phyloP scores from a whole-genome alignment of 352 stramenopile genomes.

The Chrysophaeum taylorii region DNA sequence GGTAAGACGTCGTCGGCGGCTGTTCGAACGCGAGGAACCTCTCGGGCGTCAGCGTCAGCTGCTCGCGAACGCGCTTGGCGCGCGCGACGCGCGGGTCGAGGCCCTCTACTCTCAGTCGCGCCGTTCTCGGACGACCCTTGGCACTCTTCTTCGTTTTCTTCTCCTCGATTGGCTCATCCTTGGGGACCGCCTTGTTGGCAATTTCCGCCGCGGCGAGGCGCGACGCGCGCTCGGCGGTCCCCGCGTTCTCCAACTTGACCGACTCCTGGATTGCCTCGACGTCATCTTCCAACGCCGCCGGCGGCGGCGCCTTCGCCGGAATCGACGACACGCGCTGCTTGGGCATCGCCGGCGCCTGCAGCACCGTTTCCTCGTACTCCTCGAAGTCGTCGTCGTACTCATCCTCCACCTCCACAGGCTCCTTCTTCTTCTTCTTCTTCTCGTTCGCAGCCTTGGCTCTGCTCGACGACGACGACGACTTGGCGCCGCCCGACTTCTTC shows the following conservation, averaged over 20 bases:
- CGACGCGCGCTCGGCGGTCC: neutral
- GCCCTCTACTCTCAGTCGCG: too few species aligned
- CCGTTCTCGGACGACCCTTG: too few species aligned
- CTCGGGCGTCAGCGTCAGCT: neutral
- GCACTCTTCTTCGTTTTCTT: too few species aligned
- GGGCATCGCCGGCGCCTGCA: neutral
- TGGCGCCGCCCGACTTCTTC: too few species aligned
- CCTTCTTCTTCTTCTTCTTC: too few species aligned
- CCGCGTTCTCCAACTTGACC: neutral
- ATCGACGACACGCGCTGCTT: neutral
- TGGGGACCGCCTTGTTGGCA: too few species aligned
- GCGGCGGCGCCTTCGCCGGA: neutral
- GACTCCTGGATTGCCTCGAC: neutral
- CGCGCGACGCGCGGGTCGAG: neutral
- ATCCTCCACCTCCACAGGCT: too few species aligned
- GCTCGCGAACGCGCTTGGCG: neutral
- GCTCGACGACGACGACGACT: too few species aligned
- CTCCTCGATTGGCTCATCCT: too few species aligned
- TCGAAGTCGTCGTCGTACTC: constrained; percentile 12
- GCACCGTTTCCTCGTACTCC: neutral
- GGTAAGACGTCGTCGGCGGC: neutral
- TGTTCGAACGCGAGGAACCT: constrained; percentile 2
- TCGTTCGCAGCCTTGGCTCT: too few species aligned
- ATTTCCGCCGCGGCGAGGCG: too few species aligned
- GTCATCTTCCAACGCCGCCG: neutral